Evolutionary conservation across 495 filamentous ascomycete genomes (phyloP).

Genomic region (Venustampulla echinocandica): DNA sequence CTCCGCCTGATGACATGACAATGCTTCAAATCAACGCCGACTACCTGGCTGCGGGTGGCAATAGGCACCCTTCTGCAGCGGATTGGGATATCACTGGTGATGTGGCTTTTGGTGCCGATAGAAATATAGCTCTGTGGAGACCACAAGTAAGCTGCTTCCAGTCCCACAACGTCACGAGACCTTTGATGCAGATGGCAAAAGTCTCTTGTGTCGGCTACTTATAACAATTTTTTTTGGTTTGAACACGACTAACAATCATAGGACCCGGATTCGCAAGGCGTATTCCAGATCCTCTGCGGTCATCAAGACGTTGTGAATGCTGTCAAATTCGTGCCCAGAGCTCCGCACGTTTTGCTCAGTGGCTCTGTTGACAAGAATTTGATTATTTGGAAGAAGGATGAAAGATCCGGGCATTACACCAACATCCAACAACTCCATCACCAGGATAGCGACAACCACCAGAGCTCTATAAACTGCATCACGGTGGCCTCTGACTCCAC

Average conservation of each 20-base stretch:
- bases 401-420: constrained; percentile 3
- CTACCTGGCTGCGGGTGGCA: constrained; percentile 83
- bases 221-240: no score
- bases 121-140: constrained; percentile 82
- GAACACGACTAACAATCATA: no score
- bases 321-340: constrained; percentile 61
- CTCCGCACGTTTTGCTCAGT: constrained; percentile 51
- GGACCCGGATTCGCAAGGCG: constrained; percentile 34
- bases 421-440: neutral
- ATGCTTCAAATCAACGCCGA: constrained; percentile 13
- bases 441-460: constrained; percentile 40
- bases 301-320: constrained; percentile 78
- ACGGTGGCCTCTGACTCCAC: constrained; percentile 42
- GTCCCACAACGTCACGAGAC: neutral
- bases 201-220: neutral
- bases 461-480: constrained; percentile 72
- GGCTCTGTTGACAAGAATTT: constrained; percentile 77
- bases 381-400: constrained; percentile 56
- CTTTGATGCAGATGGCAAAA: constrained; percentile 1
- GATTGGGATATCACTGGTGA: constrained; percentile 72
- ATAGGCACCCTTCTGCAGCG: constrained; percentile 78
- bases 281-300: constrained; percentile 63
- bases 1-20: neutral
- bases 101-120: constrained; percentile 83
- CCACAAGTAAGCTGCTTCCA: constrained; percentile 53